phyloP scores from a whole-genome alignment of 345 rosid genomes.

The Angophora floribunda region DNA sequence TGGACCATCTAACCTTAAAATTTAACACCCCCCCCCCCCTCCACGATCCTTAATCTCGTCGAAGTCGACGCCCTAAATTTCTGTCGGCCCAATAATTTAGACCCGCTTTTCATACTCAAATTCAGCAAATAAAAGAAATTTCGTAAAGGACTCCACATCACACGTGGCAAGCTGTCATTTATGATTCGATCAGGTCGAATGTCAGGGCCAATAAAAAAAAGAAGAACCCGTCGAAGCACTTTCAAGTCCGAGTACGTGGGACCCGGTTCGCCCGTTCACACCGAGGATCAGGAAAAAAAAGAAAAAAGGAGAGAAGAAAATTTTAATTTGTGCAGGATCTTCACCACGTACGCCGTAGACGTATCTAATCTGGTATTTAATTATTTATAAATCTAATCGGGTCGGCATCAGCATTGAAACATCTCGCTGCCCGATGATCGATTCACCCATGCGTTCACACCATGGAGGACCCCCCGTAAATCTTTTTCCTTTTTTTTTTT shows the following conservation, averaged over 20 bases:
- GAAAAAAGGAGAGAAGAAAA: no score
- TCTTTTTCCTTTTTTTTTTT: no score
- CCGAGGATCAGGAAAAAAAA: neutral
- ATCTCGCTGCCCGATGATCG: neutral
- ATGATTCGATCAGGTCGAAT: neutral
- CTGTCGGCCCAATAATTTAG: neutral
- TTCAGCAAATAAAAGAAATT: neutral
- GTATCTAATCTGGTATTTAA: no score
- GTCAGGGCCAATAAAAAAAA: neutral
- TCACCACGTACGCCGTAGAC: neutral
- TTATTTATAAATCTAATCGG: neutral
- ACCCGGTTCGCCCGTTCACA: neutral
- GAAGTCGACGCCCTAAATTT: neutral
- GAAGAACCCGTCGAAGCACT: neutral
- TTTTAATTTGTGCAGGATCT: neutral
- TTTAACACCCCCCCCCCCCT: no score
- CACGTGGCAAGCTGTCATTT: neutral
- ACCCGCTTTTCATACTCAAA: neutral
- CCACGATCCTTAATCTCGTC: neutral
- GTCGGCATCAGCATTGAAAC: neutral
- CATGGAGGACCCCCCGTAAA: neutral
- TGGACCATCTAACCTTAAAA: neutral
- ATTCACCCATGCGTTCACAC: neutral
- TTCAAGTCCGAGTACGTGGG: neutral
- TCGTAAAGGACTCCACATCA: neutral